Percentiles rank a stretch among this genome's conserved stretches.
Evolutionary conservation across 257 asterid genomes (phyloP).

Genomic region (Rehmannia glutinosa): DNA sequence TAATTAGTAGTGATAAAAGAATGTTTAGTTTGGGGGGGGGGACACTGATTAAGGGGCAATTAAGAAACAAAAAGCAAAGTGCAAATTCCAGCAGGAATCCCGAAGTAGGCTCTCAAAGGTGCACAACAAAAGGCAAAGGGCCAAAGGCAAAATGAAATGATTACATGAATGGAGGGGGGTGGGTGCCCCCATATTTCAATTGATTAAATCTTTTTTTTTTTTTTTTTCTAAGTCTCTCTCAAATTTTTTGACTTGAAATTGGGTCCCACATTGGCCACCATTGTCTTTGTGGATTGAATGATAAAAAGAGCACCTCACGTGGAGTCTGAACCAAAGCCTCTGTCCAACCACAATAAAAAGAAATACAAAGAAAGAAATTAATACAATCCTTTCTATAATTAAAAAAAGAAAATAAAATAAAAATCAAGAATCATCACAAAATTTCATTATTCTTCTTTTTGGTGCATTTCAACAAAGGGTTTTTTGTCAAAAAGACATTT

Average conservation of each 20-base stretch:
- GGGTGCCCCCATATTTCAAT: constrained; percentile 21
- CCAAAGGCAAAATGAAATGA: constrained; percentile 59
- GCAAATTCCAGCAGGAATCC: constrained; percentile 36
- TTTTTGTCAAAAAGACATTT: constrained; percentile 35
- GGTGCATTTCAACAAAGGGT: constrained; percentile 39
- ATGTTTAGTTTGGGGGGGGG: not conserved
- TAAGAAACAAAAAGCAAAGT: constrained; percentile 41
- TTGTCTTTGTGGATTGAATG: constrained; percentile 94
- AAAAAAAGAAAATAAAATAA: not conserved
- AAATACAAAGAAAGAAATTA: not conserved
- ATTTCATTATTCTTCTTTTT: constrained; percentile 16
- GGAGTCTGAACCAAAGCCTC: constrained; percentile 94
- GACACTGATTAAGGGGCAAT: constrained; percentile 15
- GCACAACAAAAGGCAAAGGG: constrained; percentile 35
- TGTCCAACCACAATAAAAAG: constrained; percentile 66
- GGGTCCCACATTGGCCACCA: constrained; percentile 75
- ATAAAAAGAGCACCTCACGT: constrained; percentile 99
- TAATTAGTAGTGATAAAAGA: not conserved
- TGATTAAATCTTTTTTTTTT: constrained; percentile 19
- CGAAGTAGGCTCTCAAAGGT: constrained; percentile 38
- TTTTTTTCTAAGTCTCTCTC: constrained; percentile 20
- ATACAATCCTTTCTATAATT: no score
- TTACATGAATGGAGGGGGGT: no score
- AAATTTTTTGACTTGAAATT: constrained; percentile 51
- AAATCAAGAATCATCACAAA: constrained; percentile 7